Percentiles rank a stretch among this genome's conserved stretches.
These are phyloP conservation scores for Fusarium chuoi DNA, from an alignment of 2,329 filamentous ascomycete species.

Conservation along the genomic window DNA sequence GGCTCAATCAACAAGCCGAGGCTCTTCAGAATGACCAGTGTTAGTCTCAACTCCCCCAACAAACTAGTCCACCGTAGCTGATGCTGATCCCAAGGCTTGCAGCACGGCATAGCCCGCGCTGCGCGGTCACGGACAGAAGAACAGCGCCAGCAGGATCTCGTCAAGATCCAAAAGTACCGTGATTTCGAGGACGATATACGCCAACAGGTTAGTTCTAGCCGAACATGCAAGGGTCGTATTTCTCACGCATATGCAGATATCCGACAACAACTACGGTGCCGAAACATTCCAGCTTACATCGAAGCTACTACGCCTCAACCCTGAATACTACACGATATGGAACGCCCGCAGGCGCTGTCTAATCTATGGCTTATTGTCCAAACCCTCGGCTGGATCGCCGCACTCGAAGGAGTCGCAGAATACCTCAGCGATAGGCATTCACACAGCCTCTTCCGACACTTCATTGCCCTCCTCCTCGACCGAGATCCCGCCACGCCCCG, in stretches of 20 bases:
- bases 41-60: conserved; percentile 12
- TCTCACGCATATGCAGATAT: conserved; percentile 46
- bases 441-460: conserved; percentile 71
- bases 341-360: conserved; percentile 82
- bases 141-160: conserved; percentile 75
- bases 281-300: conserved; percentile 75
- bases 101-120: conserved; percentile 87
- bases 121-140: conserved; percentile 72
- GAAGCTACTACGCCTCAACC: conserved; percentile 79
- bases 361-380: conserved; percentile 68
- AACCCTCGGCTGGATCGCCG: conserved; percentile 60
- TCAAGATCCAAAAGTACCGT: conserved; percentile 81
- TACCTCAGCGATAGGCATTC: conserved; percentile 65
- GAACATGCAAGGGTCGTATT: not conserved
- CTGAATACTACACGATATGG: conserved; percentile 92
- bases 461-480: conserved; percentile 64
- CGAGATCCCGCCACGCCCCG: conserved; percentile 60
- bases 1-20: not conserved
- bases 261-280: conserved; percentile 58
- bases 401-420: conserved; percentile 65
- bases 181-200: conserved; percentile 75
- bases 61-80: conserved; percentile 28
- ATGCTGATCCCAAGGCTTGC: conserved; percentile 39
- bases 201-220: conserved; percentile 62
- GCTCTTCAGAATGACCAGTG: conserved; percentile 38